These are phyloP conservation scores for Apiotrichum akiyoshidainum DNA, from an alignment of 1,284 basidiomycete species.

Conservation along the genomic window DNA sequence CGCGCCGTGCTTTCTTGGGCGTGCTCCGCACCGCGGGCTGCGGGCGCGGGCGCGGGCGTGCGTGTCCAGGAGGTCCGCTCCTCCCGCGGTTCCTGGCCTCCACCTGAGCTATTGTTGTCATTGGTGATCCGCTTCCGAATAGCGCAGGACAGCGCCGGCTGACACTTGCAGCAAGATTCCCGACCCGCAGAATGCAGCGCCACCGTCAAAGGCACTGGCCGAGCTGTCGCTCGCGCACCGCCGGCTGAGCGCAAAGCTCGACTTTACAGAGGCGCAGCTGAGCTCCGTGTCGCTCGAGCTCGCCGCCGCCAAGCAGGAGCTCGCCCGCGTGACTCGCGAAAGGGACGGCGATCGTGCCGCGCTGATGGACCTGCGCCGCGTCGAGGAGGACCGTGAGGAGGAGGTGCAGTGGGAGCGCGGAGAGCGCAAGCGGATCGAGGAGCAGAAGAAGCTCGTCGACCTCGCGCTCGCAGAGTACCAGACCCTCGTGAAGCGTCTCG, in stretches of 20 bases:
- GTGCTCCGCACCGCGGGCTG: too few species aligned
- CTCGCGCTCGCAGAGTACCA: conserved; percentile 46
- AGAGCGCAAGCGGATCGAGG: conserved; percentile 41
- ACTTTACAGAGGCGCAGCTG: conserved; percentile 41
- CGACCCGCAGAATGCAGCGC: conserved; percentile 29
- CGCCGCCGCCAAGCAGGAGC: conserved; percentile 55
- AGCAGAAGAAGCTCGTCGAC: conserved; percentile 48
- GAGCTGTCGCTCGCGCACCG: conserved; percentile 51
- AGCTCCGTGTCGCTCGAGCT: conserved; percentile 46
- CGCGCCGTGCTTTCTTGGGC: too few species aligned
- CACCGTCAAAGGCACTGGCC: conserved; percentile 40
- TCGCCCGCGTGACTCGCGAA: conserved; percentile 61
- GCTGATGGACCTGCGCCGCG: conserved; percentile 35
- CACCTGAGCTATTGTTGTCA: too few species aligned
- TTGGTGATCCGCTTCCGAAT: too few species aligned
- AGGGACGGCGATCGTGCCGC: conserved; percentile 49
- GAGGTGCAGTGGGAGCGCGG: conserved; percentile 50
- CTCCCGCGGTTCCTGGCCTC: too few species aligned
- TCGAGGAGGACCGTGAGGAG: conserved; percentile 63
- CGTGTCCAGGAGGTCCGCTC: too few species aligned
- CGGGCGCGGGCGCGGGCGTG: too few species aligned
- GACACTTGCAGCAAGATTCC: conserved; percentile 25
- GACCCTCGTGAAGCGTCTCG: conserved; percentile 38
- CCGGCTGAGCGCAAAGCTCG: conserved; percentile 47
- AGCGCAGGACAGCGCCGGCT: too few species aligned